Conservation (phyloP, 1,139 yeast species). For the Arxiozyma telluris region DNA sequence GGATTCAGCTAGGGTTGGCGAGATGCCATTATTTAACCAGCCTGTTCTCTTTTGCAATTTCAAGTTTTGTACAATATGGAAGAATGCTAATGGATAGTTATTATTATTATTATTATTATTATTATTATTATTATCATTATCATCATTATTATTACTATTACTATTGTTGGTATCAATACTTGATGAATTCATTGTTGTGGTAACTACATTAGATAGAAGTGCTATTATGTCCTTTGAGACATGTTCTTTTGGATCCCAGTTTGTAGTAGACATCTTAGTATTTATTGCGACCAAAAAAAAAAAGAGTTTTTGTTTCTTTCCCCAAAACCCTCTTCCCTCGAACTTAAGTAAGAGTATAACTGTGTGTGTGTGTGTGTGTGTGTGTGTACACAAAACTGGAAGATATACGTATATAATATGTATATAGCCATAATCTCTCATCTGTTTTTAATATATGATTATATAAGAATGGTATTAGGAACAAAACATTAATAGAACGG, state of each 20-base stretch:
- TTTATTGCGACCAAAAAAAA: too few relatives aligned
- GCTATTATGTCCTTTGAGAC: slow-evolving; percentile 20
- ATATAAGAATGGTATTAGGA: too few relatives aligned
- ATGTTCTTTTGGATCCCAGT: slow-evolving; percentile 28
- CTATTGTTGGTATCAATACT: slow-evolving; percentile 23
- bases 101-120: too few relatives aligned
- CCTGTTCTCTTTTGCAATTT: slow-evolving; percentile 87
- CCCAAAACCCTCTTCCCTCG: too few relatives aligned
- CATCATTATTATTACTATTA: too few relatives aligned
- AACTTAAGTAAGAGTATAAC: too few relatives aligned
- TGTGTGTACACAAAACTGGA: too few relatives aligned
- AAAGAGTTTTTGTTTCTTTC: too few relatives aligned
- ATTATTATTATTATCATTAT: neutral
- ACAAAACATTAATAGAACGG: too few relatives aligned
- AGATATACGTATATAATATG: too few relatives aligned
- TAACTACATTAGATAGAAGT: slow-evolving; percentile 10
- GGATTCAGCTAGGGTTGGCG: slow-evolving; percentile 44
- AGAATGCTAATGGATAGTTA: slow-evolving; percentile 52
- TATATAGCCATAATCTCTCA: too few relatives aligned
- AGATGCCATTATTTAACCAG: slow-evolving; percentile 74
- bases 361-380: too few relatives aligned
- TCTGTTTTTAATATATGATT: neutral
- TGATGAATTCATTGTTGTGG: neutral
- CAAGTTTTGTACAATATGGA: slow-evolving; percentile 65
- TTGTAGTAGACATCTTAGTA: neutral